These are phyloP conservation scores for Colletotrichum ledebouriae DNA, from an alignment of 2,329 filamentous ascomycete species.

Conservation along the genomic window DNA sequence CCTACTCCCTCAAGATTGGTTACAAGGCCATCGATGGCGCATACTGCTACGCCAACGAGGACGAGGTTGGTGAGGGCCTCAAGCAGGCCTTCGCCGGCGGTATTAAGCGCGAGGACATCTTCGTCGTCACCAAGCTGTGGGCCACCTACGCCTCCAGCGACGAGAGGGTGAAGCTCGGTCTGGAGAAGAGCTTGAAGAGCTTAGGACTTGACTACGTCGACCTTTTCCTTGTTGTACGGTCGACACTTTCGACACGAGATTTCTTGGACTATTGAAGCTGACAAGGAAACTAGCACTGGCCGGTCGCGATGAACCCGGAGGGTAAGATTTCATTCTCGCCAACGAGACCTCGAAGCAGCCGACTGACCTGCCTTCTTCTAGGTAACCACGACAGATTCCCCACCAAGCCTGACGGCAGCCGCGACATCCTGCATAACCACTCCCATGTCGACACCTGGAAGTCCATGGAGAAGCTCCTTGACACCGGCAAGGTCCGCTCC, in stretches of 20 bases:
- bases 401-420: constrained; percentile 78
- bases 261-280: constrained; percentile 4
- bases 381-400: constrained; percentile 82
- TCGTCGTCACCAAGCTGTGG: constrained; percentile 90
- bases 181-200: constrained; percentile 79
- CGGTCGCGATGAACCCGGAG: constrained; percentile 82
- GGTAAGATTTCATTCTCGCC: constrained; percentile 57
- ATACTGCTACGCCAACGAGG: constrained; percentile 85
- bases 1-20: constrained; percentile 68
- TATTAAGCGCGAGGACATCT: constrained; percentile 82
- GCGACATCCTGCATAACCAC: constrained; percentile 78
- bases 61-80: constrained; percentile 84
- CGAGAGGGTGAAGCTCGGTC: constrained; percentile 72
- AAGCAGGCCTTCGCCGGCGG: constrained; percentile 78
- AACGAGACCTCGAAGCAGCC: background rate
- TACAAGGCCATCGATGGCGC: constrained; percentile 78
- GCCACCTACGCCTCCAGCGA: constrained; percentile 76
- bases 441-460: constrained; percentile 84
- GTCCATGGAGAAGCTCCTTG: constrained; percentile 76
- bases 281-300: constrained; percentile 74
- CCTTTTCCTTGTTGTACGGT: constrained; percentile 75
- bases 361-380: constrained; percentile 41
- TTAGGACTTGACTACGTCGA: constrained; percentile 87
- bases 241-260: background rate
- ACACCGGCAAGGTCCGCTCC: constrained; percentile 67